phyloP scores from a whole-genome alignment of 176 grass and related monocot genomes.

The Carex kokanica region DNA sequence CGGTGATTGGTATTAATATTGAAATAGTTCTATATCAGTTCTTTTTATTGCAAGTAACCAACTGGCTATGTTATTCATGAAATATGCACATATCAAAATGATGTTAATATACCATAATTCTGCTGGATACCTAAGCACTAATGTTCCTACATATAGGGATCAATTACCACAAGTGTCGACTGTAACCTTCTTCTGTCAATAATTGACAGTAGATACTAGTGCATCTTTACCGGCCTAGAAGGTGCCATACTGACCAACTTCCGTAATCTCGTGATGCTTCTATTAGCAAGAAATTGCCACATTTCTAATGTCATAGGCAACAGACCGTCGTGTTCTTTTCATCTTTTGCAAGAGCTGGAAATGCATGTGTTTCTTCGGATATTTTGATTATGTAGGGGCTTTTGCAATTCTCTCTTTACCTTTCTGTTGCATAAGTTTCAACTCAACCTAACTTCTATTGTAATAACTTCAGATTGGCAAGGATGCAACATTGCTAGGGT shows the following conservation, averaged over 20 bases:
- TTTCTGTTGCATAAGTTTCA: neutral
- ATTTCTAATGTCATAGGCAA: neutral
- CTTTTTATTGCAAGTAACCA: neutral
- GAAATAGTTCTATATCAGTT: neutral
- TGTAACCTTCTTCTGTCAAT: neutral
- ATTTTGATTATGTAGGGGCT: neutral
- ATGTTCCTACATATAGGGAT: neutral
- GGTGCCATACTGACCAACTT: neutral
- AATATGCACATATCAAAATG: neutral
- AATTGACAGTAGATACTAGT: constrained; percentile 4
- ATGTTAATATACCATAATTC: neutral
- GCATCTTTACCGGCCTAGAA: neutral
- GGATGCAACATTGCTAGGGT: constrained; percentile 85
- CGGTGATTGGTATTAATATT: neutral
- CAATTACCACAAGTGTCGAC: neutral
- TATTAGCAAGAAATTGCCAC: neutral
- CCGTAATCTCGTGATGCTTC: neutral
- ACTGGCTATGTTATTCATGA: neutral
- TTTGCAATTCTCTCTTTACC: neutral
- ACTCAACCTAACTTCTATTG: neutral
- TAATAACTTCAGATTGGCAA: constrained; percentile 58
- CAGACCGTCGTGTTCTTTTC: neutral
- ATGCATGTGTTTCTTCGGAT: neutral
- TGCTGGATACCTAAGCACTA: neutral
- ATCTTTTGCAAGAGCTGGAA: neutral